A percentile compares a stretch with the other conserved stretches of the same genome.
phyloP scores from a whole-genome alignment of 2,329 filamentous ascomycete genomes.

The Pyricularia grisea region DNA sequence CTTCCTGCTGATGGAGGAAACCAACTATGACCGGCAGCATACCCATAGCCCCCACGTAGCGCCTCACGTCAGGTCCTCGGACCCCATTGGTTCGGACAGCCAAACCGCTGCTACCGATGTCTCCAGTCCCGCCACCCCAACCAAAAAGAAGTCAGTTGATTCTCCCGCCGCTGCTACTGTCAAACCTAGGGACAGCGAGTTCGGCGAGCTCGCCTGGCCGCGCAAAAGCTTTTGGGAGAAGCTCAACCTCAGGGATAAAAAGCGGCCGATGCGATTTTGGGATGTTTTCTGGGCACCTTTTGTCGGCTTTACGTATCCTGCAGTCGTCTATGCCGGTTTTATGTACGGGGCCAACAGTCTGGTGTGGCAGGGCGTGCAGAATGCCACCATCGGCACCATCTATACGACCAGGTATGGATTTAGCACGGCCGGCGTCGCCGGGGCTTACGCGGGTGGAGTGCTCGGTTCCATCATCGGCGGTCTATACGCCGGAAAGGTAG shows the following conservation, averaged over 20 bases:
- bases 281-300: constrained; percentile 13
- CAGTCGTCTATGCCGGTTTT: constrained; percentile 27
- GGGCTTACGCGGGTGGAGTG: constrained; percentile 17
- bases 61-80: background rate
- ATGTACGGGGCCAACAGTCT: constrained; percentile 23
- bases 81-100: background rate
- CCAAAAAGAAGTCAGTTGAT: background rate
- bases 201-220: constrained; percentile 12
- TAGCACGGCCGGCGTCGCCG: constrained; percentile 17
- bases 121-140: background rate
- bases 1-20: constrained; percentile 47
- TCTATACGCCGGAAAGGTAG: constrained; percentile 15
- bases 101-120: background rate
- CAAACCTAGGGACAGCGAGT: background rate
- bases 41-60: background rate
- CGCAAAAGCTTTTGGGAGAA: constrained; percentile 27
- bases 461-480: constrained; percentile 13
- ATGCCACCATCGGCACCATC: constrained; percentile 20
- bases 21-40: constrained; percentile 28
- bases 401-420: constrained; percentile 21
- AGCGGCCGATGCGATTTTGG: constrained; percentile 25
- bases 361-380: constrained; percentile 20
- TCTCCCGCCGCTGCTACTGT: background rate
- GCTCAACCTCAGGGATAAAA: constrained; percentile 14
- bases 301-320: constrained; percentile 27